A percentile compares a stretch with the other conserved stretches of the same genome.
phyloP scores from a whole-genome alignment of 2,329 filamentous ascomycete species.

The Epichloe elymi region DNA sequence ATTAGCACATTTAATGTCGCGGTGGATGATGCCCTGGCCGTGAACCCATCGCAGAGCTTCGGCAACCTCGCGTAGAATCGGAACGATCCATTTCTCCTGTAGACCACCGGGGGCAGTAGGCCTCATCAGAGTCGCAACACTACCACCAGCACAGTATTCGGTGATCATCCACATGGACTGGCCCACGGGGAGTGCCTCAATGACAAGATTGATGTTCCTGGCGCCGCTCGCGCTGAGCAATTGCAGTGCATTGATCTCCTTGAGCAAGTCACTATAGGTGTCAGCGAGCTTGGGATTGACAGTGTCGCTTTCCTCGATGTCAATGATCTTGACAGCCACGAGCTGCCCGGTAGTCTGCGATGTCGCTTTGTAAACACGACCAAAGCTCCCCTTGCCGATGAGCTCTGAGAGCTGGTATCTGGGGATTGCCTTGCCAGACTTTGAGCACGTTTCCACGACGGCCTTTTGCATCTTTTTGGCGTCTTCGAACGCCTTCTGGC shows the following conservation, averaged over 20 bases:
- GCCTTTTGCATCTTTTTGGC: slow-evolving; percentile 55
- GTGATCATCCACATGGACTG: slow-evolving; percentile 80
- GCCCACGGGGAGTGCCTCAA: slow-evolving; percentile 65
- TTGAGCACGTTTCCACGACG: slow-evolving; percentile 48
- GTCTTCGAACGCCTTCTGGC: slow-evolving; percentile 52
- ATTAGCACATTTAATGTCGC: slow-evolving; percentile 66
- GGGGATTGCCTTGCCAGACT: slow-evolving; percentile 45
- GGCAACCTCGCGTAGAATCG: slow-evolving; percentile 52
- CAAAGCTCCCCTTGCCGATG: slow-evolving; percentile 61
- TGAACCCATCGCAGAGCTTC: slow-evolving; percentile 57
- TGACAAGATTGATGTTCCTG: slow-evolving; percentile 68
- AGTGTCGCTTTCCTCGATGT: slow-evolving; percentile 66
- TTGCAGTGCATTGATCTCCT: slow-evolving; percentile 56
- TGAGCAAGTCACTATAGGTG: slow-evolving; percentile 56
- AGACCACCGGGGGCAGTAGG: slow-evolving; percentile 52
- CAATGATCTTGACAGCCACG: slow-evolving; percentile 71
- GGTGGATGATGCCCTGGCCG: slow-evolving; percentile 54
- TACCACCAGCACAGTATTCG: slow-evolving; percentile 75
- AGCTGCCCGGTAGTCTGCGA: slow-evolving; percentile 34
- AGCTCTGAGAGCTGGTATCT: slow-evolving; percentile 57
- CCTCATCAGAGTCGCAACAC: slow-evolving; percentile 60
- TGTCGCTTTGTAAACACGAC: slow-evolving; percentile 57
- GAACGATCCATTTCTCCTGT: slow-evolving; percentile 58
- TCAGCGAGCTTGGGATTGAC: slow-evolving; percentile 51
- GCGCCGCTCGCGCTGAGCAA: slow-evolving; percentile 61